phyloP scores from a whole-genome alignment of 345 rosid species.

The Rhizophora mangle region DNA sequence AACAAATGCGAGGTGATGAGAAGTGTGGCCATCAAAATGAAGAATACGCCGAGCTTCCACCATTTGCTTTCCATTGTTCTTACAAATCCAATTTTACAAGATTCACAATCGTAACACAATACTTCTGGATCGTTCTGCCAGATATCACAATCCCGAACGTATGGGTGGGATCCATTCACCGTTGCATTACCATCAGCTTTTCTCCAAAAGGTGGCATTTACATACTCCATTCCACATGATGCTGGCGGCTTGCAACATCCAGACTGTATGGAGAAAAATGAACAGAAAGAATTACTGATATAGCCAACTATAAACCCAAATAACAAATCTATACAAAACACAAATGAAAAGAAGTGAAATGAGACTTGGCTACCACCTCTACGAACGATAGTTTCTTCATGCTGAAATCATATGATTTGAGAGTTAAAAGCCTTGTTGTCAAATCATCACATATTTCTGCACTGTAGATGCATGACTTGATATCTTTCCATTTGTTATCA shows the following conservation, averaged over 20 bases:
- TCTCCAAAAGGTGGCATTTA: constrained; percentile 65
- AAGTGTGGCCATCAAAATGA: constrained; percentile 48
- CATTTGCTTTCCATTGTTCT: constrained; percentile 51
- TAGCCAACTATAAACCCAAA: neutral
- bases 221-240: constrained; percentile 50
- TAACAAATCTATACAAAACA: neutral
- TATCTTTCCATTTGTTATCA: constrained; percentile 44
- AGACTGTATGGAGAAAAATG: constrained; percentile 30
- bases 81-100: constrained; percentile 57
- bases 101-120: constrained; percentile 56
- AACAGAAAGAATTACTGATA: neutral
- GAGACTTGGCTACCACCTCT: constrained; percentile 58
- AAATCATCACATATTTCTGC: constrained; percentile 44
- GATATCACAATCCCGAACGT: constrained; percentile 41
- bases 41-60: constrained; percentile 66
- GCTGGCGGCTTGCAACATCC: constrained; percentile 81
- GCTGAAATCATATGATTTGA: constrained; percentile 37
- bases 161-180: neutral
- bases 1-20: constrained; percentile 54
- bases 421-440: constrained; percentile 17
- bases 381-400: constrained; percentile 42
- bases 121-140: constrained; percentile 48
- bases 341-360: neutral
- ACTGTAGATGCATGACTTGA: constrained; percentile 62
- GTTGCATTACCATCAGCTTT: constrained; percentile 14